phyloP scores from a whole-genome alignment of 1,139 yeast genomes.

The Petasospora fabianii region DNA sequence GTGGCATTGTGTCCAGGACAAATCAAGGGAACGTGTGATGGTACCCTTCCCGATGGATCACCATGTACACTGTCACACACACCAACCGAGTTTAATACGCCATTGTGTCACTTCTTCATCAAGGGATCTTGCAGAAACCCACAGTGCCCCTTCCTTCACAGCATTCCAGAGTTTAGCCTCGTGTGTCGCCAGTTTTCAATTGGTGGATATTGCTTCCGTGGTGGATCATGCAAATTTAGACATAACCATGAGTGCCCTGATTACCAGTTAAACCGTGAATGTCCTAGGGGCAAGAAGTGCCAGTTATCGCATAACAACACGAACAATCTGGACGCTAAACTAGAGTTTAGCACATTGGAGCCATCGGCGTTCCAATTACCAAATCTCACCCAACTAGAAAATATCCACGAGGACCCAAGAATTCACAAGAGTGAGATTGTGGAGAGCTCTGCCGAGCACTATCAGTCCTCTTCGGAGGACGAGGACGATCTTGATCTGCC shows the following conservation, averaged over 20 bases:
- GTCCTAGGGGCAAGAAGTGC: conserved; percentile 50
- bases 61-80: conserved; percentile 56
- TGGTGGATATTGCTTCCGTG: conserved; percentile 66
- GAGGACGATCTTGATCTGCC: conserved; percentile 38
- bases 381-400: conserved; percentile 31
- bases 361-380: conserved; percentile 34
- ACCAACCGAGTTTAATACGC: conserved; percentile 60
- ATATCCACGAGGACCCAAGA: conserved; percentile 23
- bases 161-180: conserved; percentile 39
- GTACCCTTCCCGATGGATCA: conserved; percentile 25
- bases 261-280: conserved; percentile 54
- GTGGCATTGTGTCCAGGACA: conserved; percentile 54
- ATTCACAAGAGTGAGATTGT: conserved; percentile 21
- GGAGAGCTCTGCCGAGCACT: conserved; percentile 28
- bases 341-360: conserved; percentile 23
- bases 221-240: conserved; percentile 50
- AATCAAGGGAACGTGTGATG: conserved; percentile 45
- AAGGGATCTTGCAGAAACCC: conserved; percentile 51
- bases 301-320: conserved; percentile 41
- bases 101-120: conserved; percentile 55
- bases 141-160: conserved; percentile 56
- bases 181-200: conserved; percentile 66
- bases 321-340: conserved; percentile 30
- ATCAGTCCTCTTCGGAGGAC: conserved; percentile 30
- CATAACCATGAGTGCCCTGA: conserved; percentile 73